Conservation (phyloP, 768 basidiomycete genomes). For the Erythrobasidium yunnanense region DNA sequence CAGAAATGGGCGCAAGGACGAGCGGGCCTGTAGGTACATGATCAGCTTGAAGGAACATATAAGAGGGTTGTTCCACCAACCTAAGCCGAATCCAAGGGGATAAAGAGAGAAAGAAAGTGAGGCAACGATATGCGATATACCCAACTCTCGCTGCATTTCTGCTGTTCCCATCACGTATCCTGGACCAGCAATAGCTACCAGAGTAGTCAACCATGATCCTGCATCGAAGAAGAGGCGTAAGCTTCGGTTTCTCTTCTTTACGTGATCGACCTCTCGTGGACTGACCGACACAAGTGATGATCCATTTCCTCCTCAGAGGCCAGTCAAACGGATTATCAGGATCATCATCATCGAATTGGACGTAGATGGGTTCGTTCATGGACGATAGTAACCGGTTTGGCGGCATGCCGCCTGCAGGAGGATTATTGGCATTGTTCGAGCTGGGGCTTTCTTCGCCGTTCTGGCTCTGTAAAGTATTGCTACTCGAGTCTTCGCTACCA, state of each 20-base stretch:
- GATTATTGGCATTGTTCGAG: no score
- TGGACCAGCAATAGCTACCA: conserved; percentile 25
- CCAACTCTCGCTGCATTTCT: conserved; percentile 9
- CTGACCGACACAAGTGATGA: conserved; percentile 17
- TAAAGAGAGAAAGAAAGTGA: conserved; percentile 11
- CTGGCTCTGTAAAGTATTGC: no score
- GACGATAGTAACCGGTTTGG: no score
- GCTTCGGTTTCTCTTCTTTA: background rate
- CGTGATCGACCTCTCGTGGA: background rate
- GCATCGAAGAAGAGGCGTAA: background rate
- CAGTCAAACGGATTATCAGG: conserved; percentile 27
- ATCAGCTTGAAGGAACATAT: background rate
- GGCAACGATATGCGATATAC: background rate
- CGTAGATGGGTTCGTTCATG: conserved; percentile 20
- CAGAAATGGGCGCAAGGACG: conserved; percentile 10
- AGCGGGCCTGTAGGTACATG: background rate
- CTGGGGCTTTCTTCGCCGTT: no score
- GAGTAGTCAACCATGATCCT: conserved; percentile 21
- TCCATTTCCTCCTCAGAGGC: conserved; percentile 25
- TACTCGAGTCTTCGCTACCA: no score
- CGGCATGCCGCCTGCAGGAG: no score
- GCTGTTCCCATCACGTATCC: conserved; percentile 5
- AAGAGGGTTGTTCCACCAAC: background rate
- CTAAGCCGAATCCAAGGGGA: conserved; percentile 18
- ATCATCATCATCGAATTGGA: conserved; percentile 31